Conservation (phyloP, 306 rosid species). For the Abrus precatorius region DNA sequence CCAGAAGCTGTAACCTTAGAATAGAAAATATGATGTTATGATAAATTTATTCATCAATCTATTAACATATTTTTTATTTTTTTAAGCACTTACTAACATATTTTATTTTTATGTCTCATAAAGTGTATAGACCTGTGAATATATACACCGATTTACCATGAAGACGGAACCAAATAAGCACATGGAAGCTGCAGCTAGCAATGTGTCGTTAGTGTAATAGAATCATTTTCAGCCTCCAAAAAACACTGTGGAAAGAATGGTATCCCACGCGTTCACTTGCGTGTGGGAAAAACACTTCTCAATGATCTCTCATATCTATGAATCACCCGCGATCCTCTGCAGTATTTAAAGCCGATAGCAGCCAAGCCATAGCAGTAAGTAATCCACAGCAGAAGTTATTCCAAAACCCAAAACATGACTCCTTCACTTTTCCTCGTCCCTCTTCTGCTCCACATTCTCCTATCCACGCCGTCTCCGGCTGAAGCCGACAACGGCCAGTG, state of each 20-base stretch:
- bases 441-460: neutral
- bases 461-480: neutral
- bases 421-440: neutral
- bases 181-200: neutral
- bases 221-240: neutral
- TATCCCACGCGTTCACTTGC: conserved; percentile 38
- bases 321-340: neutral
- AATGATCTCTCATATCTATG: neutral
- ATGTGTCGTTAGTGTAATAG: neutral
- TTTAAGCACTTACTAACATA: too few species aligned
- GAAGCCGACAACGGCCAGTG: conserved; percentile 57
- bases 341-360: conserved; percentile 38
- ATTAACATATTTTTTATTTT: too few species aligned
- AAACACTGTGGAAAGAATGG: neutral
- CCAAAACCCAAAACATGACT: conserved; percentile 1
- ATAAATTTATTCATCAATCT: too few species aligned
- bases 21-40: too few species aligned
- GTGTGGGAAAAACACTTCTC: conserved; percentile 2
- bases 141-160: too few species aligned
- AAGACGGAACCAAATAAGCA: neutral
- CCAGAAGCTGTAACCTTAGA: too few species aligned
- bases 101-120: too few species aligned
- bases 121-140: too few species aligned
- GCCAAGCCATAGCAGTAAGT: neutral
- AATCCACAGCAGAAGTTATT: neutral